Conservation (phyloP, 78 protist species). For the Dictyostelium purpureum region DNA sequence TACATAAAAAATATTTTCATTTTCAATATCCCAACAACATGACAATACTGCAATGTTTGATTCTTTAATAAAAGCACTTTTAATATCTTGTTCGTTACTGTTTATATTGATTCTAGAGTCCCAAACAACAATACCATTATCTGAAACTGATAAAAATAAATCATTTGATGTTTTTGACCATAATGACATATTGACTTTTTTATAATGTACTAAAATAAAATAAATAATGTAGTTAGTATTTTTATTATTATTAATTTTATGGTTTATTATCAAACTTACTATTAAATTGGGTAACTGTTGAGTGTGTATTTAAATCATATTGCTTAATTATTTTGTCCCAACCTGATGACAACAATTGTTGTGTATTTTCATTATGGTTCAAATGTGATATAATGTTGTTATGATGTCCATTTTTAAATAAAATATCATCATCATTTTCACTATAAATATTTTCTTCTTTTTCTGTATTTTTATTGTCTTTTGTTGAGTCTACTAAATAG, state of each 20-base stretch:
- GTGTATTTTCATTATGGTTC: neutral
- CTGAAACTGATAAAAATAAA: constrained; percentile 9
- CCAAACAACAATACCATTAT: constrained; percentile 6
- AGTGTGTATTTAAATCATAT: neutral
- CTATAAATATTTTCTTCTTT: neutral
- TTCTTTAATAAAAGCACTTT: neutral
- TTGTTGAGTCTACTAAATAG: neutral
- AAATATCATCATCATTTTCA: neutral
- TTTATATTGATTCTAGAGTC: neutral
- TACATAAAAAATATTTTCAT: neutral
- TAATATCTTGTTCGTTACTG: neutral
- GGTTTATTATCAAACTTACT: neutral
- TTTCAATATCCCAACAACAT: neutral
- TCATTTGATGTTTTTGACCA: neutral
- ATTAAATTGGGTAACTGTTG: neutral
- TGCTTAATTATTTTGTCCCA: neutral
- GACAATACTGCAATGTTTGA: neutral
- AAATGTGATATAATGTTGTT: neutral
- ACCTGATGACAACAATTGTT: constrained; percentile 5
- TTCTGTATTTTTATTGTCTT: neutral
- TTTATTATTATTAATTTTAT: too few relatives aligned
- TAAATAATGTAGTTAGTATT: neutral
- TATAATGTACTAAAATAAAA: neutral
- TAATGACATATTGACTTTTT: neutral
- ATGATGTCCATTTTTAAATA: constrained; percentile 5